A percentile compares a stretch with the other conserved stretches of the same genome.
These are phyloP conservation scores for Fusarium nematophilum DNA, from an alignment of 2,329 filamentous ascomycete species.

Conservation along the genomic window DNA sequence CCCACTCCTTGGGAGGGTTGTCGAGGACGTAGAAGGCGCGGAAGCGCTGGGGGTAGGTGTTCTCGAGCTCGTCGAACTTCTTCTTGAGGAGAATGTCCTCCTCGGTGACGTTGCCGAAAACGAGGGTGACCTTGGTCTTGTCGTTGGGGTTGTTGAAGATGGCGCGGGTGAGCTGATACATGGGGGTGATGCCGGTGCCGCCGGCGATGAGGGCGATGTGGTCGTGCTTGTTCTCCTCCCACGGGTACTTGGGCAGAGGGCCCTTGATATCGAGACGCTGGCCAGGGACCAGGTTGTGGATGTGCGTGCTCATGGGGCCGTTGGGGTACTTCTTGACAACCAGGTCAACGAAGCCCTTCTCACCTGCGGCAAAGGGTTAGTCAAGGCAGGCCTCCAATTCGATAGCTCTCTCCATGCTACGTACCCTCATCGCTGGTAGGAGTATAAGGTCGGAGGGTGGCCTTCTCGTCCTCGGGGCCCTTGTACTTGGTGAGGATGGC, in stretches of 20 bases:
- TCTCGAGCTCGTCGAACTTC: conserved; percentile 88
- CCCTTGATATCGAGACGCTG: conserved; percentile 93
- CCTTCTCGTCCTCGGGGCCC: conserved; percentile 83
- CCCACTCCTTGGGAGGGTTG: conserved; percentile 83
- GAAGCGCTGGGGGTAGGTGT: conserved; percentile 95
- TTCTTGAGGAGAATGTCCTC: conserved; percentile 91
- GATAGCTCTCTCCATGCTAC: conserved; percentile 29
- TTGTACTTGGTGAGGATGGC: conserved; percentile 94
- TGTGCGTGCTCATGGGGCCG: conserved; percentile 90
- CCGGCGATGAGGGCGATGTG: conserved; percentile 91
- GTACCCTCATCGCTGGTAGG: conserved; percentile 86
- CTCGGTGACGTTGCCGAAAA: conserved; percentile 91
- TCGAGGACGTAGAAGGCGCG: conserved; percentile 94
- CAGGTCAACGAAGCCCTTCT: conserved; percentile 85
- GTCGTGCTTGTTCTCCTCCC: conserved; percentile 90
- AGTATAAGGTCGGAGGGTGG: conserved; percentile 91
- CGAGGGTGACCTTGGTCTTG: conserved; percentile 96
- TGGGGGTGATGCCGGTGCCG: conserved; percentile 95
- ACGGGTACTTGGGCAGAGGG: conserved; percentile 92
- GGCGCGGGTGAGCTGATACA: conserved; percentile 92
- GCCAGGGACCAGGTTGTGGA: conserved; percentile 85
- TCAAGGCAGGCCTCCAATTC: no score
- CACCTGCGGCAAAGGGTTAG: conserved; percentile 60
- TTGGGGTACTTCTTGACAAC: conserved; percentile 91
- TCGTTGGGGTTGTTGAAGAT: conserved; percentile 98